phyloP scores from a whole-genome alignment of 2,329 filamentous ascomycete species.

The Colletotrichum tanaceti region DNA sequence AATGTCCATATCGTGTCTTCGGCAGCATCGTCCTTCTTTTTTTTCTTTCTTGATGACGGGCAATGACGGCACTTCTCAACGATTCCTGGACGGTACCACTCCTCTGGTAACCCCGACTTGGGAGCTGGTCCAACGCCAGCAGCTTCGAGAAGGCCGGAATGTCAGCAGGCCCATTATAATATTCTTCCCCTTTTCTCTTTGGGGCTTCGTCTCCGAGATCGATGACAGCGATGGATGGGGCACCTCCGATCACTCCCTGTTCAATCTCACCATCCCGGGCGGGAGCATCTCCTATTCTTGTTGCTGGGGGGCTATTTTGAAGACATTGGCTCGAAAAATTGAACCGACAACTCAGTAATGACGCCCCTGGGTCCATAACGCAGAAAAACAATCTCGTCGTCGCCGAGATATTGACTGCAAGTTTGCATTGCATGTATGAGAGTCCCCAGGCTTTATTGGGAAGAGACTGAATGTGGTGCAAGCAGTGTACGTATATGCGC shows the following conservation, averaged over 20 bases:
- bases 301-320: not conserved
- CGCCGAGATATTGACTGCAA: not conserved
- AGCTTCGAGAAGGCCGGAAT: slow-evolving; percentile 32
- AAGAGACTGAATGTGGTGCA: not conserved
- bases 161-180: slow-evolving; percentile 23
- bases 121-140: slow-evolving; percentile 11
- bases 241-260: slow-evolving; percentile 14
- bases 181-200: slow-evolving; percentile 26
- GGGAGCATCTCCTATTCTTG: slow-evolving; percentile 8
- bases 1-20: not conserved
- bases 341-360: not conserved
- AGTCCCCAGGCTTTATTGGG: not conserved
- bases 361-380: not conserved
- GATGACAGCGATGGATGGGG: slow-evolving; percentile 13
- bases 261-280: slow-evolving; percentile 12
- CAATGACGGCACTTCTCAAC: slow-evolving; percentile 5
- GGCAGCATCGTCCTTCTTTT: slow-evolving; percentile 1
- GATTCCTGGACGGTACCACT: slow-evolving; percentile 15
- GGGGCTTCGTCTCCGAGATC: slow-evolving; percentile 15
- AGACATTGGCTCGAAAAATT: not conserved
- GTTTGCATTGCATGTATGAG: not conserved
- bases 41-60: not conserved
- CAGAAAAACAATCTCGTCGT: not conserved
- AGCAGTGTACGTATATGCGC: no score
- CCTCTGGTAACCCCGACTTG: slow-evolving; percentile 10